phyloP scores from a whole-genome alignment of 2,329 filamentous ascomycete species.

The Elsinoe fawcettii region DNA sequence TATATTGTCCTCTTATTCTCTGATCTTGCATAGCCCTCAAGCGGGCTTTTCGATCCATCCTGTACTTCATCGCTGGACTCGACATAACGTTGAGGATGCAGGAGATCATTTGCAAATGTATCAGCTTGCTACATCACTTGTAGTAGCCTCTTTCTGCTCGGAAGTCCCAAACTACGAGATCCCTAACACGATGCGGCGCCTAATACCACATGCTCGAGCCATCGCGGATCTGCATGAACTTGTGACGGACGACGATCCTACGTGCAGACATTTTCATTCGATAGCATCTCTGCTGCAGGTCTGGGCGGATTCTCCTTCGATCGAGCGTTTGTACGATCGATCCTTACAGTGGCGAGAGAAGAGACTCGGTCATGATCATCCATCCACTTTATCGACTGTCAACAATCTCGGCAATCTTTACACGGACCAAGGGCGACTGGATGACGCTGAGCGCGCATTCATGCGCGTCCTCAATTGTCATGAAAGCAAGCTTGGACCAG shows the following conservation, averaged over 20 bases:
- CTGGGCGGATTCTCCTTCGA: too few relatives aligned
- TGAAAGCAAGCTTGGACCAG: conserved; percentile 14
- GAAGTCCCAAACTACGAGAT: conserved; percentile 16
- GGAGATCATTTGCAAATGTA: too few relatives aligned
- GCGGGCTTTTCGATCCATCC: conserved; percentile 30
- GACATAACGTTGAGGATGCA: background rate
- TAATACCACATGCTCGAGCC: background rate
- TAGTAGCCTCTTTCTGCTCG: conserved; percentile 14
- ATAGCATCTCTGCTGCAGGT: too few relatives aligned
- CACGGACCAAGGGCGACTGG: conserved; percentile 15
- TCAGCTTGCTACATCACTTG: too few relatives aligned
- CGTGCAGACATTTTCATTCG: too few relatives aligned
- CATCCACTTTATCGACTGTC: background rate
- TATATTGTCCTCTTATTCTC: conserved; percentile 25
- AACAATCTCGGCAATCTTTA: conserved; percentile 12
- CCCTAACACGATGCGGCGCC: conserved; percentile 18
- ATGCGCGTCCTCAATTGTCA: conserved; percentile 16
- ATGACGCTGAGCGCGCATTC: conserved; percentile 17
- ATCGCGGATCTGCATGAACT: too few relatives aligned
- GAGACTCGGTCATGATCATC: background rate
- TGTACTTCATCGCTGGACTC: conserved; percentile 29
- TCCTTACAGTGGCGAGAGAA: background rate
- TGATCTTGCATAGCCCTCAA: conserved; percentile 20
- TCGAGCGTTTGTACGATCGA: background rate
- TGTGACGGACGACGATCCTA: too few relatives aligned